These are phyloP conservation scores for Deinandra increscens DNA, from an alignment of 129 eudicot species.

Conservation along the genomic window DNA sequence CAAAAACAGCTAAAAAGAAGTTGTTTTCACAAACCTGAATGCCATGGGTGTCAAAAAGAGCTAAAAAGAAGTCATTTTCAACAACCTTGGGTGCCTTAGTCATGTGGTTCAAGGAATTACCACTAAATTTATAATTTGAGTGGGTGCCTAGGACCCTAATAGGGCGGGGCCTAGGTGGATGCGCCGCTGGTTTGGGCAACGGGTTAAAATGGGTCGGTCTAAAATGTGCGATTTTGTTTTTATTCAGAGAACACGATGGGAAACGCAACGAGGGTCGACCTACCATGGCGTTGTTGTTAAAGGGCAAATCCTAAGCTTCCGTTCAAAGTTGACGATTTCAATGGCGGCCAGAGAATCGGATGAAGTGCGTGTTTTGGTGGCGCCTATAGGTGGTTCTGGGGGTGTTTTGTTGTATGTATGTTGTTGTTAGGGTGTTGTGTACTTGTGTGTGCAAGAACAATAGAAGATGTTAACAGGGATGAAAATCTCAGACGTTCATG, in stretches of 20 bases:
- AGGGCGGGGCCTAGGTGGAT: too few species aligned
- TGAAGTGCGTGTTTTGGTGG: slow-evolving; percentile 13
- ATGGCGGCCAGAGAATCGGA: background rate
- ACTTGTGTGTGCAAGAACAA: background rate
- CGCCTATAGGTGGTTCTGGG: too few species aligned
- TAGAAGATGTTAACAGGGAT: slow-evolving; percentile 16
- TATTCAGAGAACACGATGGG: slow-evolving; percentile 30
- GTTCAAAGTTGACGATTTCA: background rate
- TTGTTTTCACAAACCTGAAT: too few species aligned
- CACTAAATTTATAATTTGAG: too few species aligned
- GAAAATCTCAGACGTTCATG: background rate
- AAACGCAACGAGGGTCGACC: slow-evolving; percentile 33
- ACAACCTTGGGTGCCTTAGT: too few species aligned
- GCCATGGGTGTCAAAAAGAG: too few species aligned
- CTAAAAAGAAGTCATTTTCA: too few species aligned
- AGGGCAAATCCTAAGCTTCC: slow-evolving; percentile 27
- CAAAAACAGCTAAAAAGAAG: too few species aligned
- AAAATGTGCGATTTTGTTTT: slow-evolving; percentile 19
- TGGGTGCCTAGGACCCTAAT: too few species aligned
- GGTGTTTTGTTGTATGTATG: slow-evolving; percentile 21
- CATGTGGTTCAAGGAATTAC: too few species aligned
- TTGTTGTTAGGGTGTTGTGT: background rate
- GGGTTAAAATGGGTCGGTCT: too few species aligned
- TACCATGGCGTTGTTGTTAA: slow-evolving; percentile 38
- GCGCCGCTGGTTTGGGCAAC: too few species aligned